Conservation (phyloP, 371 early-diverging fungal species). For the Vairimorpha ceranae region DNA sequence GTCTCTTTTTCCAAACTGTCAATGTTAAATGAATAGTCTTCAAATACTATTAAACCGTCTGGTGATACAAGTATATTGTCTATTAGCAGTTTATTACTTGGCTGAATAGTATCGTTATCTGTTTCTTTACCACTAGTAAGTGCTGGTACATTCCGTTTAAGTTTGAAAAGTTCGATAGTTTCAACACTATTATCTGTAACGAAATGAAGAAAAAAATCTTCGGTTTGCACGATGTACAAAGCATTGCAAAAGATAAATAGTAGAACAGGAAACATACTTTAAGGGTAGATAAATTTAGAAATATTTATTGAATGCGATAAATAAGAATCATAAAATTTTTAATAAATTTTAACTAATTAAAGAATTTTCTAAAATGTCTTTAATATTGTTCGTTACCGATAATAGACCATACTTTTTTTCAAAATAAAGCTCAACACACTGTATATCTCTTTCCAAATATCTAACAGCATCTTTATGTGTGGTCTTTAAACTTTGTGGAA, state of each 20-base stretch:
- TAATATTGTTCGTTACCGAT: background rate
- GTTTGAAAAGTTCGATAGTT: background rate
- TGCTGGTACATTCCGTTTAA: background rate
- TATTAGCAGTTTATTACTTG: background rate
- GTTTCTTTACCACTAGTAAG: background rate
- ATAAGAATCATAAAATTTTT: too few relatives aligned
- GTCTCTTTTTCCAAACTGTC: background rate
- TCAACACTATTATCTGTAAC: background rate
- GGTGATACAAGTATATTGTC: background rate
- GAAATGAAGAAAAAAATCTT: background rate
- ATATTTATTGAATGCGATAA: too few relatives aligned
- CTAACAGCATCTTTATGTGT: slow-evolving; percentile 75
- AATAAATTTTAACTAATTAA: too few relatives aligned
- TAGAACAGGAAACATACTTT: too few relatives aligned
- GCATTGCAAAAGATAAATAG: background rate
- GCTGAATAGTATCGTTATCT: background rate
- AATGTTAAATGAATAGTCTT: background rate
- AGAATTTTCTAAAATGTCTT: background rate
- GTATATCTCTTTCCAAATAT: slow-evolving; percentile 92
- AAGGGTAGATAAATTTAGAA: too few relatives aligned
- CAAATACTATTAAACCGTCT: background rate
- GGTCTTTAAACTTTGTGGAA: slow-evolving; percentile 96
- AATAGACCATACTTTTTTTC: slow-evolving; percentile 40
- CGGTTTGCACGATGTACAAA: background rate
- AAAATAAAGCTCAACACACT: slow-evolving; percentile 90